Evolutionary conservation across 805 yeast species (phyloP), one percentile per base, ranked within the genome.

Genomic region (Candida insectalens): DNA sequence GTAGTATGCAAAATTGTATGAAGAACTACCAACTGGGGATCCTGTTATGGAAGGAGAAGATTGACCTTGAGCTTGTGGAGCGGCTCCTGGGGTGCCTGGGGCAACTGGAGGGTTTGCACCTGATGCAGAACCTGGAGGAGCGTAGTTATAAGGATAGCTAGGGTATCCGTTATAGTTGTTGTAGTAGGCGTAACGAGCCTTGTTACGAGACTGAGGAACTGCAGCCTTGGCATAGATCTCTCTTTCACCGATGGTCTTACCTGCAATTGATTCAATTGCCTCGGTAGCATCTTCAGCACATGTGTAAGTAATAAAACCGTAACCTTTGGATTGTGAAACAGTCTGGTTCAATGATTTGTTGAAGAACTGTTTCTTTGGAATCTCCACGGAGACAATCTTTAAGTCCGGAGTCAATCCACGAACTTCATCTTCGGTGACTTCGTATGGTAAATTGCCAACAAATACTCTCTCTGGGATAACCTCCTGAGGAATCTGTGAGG

Each of bases 271-370:
- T n/a, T 38, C 44, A 19, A 54, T 72, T n/a, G 94, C 95, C 51
- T 65, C 61, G 48, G 69, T 59, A 49, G 84, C 94, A 29, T 67
- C 65, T 32, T 71, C 81, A 43, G 76, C 73, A 38, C 67, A 59
- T 32, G 71, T 64, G 43, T 78, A 74, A 42, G 69, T 70, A 42
- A 76, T 71, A 50, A 79, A 73, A 2, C 67, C 74, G 41, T 45
- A 50, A 30, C 62, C 62, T 36, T 49, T 49, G 5, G 56, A 49
- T 28, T 47, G 49, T 28, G 44, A 39, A 23, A 51, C 42, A 8
- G 35, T 40, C 19, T 46, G 40, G 25, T 48, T 47, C 29, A 43
- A 32, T 15, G 37, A 44, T 39, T 47, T 46, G 34, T 49, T 42
- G 37, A 43, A 43, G 29, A 39, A 50, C 22, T 40, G 39, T 39